Base-by-base conservation (phyloP, 2,329 filamentous ascomycete species). In the Truncatella angustata region DNA sequence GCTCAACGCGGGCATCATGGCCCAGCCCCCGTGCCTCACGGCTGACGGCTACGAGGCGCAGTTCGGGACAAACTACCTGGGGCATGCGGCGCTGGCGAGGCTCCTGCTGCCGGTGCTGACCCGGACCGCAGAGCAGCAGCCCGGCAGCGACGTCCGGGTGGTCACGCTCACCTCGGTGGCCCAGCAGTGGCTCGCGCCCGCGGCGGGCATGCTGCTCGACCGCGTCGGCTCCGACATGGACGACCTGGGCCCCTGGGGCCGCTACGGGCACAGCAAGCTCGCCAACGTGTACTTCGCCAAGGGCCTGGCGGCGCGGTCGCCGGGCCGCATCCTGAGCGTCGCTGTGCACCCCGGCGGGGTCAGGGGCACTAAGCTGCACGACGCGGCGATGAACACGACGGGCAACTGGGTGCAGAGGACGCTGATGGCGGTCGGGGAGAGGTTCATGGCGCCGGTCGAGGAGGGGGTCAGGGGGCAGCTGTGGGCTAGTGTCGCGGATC, bases 251-350 rank as follows among this genome's bases (percentile, higher is more conserved):
- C 2, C 28, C 7, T 32, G 28, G 28, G 28, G 28, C 7, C 7
- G 28, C 7, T 32, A 32, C 14, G 28, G 28, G 2, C 28, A 32
- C 14, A 9, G 7, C 28, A 32, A 32, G 28, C 14, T 32, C 7
- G 28, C 78, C 0, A 74, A 77, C 54, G 57, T 78, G 4, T 62
- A 77, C 2, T 76, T 72, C 58, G 65, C 71, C 2, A 59, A 63
- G 9, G 67, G 73, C 46, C 59, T 80, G 3, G 68, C 73, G 1
- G 55, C 60, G 30, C 66, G 63, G 11, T 69, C 75, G 44, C 67
- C 71, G 0, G n/a, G n/a, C 28, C 53, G 58, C 5, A 65, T 77
- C 20, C 66, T 62, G 1, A 58, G 61, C 7, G 63, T 73, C 3
- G 57, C 69, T 1, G 53, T 77, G 1, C 69, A 75, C 50, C 75